Evolutionary conservation across 371 early-diverging fungal species (phyloP).

Genomic region (Rhizomucor pusillus): DNA sequence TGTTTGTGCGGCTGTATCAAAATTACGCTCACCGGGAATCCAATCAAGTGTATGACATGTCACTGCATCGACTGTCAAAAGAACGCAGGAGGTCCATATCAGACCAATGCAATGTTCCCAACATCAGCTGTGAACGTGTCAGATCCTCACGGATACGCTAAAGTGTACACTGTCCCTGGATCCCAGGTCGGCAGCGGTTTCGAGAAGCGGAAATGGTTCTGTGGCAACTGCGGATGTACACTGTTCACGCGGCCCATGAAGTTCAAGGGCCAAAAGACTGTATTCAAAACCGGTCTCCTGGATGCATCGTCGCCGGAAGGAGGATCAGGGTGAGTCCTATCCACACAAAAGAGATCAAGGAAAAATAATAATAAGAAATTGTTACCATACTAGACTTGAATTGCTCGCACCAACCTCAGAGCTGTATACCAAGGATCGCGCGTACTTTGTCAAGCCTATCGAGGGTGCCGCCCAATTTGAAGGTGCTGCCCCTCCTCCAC

Average conservation of each 20-base stretch:
- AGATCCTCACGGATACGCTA: constrained; percentile 16
- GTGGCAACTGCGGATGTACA: constrained; percentile 22
- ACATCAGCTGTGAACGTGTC: constrained; percentile 11
- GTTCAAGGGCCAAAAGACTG: constrained; percentile 17
- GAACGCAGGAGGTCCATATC: constrained; percentile 22
- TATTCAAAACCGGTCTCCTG: constrained; percentile 24
- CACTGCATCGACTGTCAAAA: constrained; percentile 30
- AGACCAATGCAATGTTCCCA: constrained; percentile 18
- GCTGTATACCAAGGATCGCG: constrained; percentile 22
- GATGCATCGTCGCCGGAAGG: constrained; percentile 12
- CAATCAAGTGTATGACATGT: constrained; percentile 16
- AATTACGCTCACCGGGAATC: constrained; percentile 14
- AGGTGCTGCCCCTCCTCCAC: constrained; percentile 6
- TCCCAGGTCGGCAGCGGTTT: constrained; percentile 15
- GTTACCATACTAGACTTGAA: constrained; percentile 6
- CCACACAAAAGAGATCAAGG: too few relatives aligned
- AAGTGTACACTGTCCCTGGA: constrained; percentile 17
- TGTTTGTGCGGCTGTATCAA: constrained; percentile 21
- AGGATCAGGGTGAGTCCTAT: constrained; percentile 15
- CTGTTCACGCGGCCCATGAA: constrained; percentile 26
- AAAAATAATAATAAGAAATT: background rate
- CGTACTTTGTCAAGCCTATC: constrained; percentile 20
- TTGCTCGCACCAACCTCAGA: constrained; percentile 15
- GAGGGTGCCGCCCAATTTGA: constrained; percentile 22
- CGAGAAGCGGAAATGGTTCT: constrained; percentile 29